Base-by-base conservation (phyloP, 2,329 filamentous ascomycete species). In the Phyllosticta citribraziliensis region DNA sequence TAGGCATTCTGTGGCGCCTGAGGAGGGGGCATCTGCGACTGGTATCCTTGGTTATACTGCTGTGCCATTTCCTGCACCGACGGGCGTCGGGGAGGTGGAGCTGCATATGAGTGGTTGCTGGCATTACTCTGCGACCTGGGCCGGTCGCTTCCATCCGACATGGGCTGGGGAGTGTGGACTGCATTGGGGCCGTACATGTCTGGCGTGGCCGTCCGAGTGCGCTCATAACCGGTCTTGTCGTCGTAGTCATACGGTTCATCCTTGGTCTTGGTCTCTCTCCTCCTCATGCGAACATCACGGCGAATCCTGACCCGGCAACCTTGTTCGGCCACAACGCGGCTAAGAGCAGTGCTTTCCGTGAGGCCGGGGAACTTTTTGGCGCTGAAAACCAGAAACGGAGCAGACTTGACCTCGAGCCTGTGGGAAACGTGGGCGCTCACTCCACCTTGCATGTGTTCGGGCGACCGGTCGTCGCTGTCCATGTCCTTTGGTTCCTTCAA, bases 281-380 rank as follows among this genome's bases (percentile, higher is more conserved):
- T 87, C 74, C 91, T 86, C 89, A 96, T 95, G 62, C 91, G 86
- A 6, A 96, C 90, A 75, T 97, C 94, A 65, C 94, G 89, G 61
- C 94, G 85, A 69, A 99, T 99, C 54, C 94, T 88, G 27, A 99
- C 94, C 66, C 93, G 90, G 74, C 94, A 97, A 62, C 94, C 94
- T 75, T 99, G 94, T 74, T 99, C 93, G 19, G 93, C 92, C 52
- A 99, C 91, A 40, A 90, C 88, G 64, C 92, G 88, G 75, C 92
- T 97, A 56, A 97, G 80, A 12, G 83, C 79, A 0, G 94, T 99
- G 77, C 91, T 97, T 73, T 94, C 90, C 53, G 89, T 88, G 63
- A 97, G 79, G 19, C 93, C 94, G 17, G 94, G 94, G 77, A 99
- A 99, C 78, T 97, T 97, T 85, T 97, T 99, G 57, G 94, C 94